These are phyloP conservation scores for Zymoseptoria pseudotritici DNA, from an alignment of 2,329 filamentous ascomycete genomes.

Conservation along the genomic window DNA sequence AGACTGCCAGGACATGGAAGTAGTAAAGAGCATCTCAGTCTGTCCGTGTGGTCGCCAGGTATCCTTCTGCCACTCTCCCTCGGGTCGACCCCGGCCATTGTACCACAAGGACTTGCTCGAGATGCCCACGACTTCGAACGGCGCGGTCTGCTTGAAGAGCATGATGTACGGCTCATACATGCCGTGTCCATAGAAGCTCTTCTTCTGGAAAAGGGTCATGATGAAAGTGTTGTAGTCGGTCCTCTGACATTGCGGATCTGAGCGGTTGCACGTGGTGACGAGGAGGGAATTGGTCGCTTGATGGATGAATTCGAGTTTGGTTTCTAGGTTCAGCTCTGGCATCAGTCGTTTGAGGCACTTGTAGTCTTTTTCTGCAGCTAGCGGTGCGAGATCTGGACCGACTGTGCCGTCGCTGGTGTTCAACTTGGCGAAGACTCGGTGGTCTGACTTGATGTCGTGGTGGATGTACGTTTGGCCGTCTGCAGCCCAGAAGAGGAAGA, in stretches of 20 bases:
- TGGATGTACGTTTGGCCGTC: conserved; percentile 42
- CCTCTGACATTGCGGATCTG: conserved; percentile 38
- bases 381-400: conserved; percentile 40
- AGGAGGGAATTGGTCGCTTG: conserved; percentile 52
- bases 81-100: conserved; percentile 34
- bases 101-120: conserved; percentile 49
- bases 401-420: conserved; percentile 36
- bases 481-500: conserved; percentile 52
- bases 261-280: conserved; percentile 46
- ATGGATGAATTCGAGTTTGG: conserved; percentile 43
- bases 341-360: conserved; percentile 40
- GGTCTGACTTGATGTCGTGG: conserved; percentile 42
- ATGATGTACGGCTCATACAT: conserved; percentile 50
- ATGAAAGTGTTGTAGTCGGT: conserved; percentile 46
- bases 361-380: conserved; percentile 32
- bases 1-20: conserved; percentile 3
- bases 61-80: conserved; percentile 1
- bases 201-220: conserved; percentile 48
- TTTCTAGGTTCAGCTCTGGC: background rate
- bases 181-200: conserved; percentile 42
- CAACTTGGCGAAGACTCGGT: conserved; percentile 43
- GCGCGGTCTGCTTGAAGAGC: conserved; percentile 40
- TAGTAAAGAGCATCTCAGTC: conserved; percentile 5
- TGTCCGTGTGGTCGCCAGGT: conserved; percentile 3
- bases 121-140: conserved; percentile 45